Base-by-base conservation (phyloP, 1,139 yeast genomes). In the Taiozyma onychis region DNA sequence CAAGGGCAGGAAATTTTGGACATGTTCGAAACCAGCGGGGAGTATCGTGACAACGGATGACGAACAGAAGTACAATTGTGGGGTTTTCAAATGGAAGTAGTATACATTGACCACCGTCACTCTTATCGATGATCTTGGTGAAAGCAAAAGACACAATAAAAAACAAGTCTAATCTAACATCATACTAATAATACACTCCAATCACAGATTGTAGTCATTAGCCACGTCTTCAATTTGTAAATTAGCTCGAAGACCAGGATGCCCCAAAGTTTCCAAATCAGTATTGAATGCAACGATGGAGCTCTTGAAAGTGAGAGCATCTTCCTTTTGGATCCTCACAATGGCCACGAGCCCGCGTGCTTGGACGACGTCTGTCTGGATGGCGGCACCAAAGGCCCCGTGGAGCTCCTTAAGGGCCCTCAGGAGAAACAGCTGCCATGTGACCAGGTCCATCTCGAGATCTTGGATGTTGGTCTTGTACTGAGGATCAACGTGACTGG, bases 1-100 rank as follows among this genome's bases (percentile, higher is more conserved):
- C 54, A 80, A 72, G 51, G 87, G 87, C 0, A 73, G 67, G 51
- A 78, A 75, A 57, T 83, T 81, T 57, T 83, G 87, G 88, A 74
- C 80, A 41, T 83, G 88, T 60, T 56, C 71, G 0, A 67, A 70
- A 52, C 66, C 70, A 8, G 56, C 54, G 43, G 72, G 72, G 11
- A 63, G 58, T 39, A 48, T 57, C 1, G 26, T 35, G 8, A 32
- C 35, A 10, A 34, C 41, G 11, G 54, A 51, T 13, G 62, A 59
- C 16, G 60, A 64, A 43, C 34, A 50, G 8, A 61, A 61, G 11
- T 61, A 62, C 41, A 67, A 66, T 9, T 72, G 75, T 58, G 73
- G 70, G 2, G 70, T 63, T 53, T 72, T 72, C 52, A 64, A 71
- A 57, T 72, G 76, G 76, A 58, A 53, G 37, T 52, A 7, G 9